Base-by-base conservation (phyloP, 2,329 filamentous ascomycete genomes). In the Arthrobotrys iridis region DNA sequence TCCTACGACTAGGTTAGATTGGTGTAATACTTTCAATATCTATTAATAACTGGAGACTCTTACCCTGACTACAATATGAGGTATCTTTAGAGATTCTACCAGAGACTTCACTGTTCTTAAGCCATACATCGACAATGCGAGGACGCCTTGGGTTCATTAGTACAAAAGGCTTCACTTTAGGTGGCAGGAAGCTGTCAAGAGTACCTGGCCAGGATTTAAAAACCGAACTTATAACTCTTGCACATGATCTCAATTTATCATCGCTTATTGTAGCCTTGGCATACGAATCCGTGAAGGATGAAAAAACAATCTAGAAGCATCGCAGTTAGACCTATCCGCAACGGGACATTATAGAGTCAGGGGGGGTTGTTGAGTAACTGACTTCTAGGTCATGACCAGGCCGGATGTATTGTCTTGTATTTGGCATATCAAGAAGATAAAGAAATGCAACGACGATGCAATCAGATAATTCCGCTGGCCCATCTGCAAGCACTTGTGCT, bases 401-500 rank as follows among this genome's bases (percentile, higher is more conserved):
- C 74, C 91, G 89, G n/a, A 99, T 84, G 79, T 91, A 95, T 80
- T 89, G 90, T 77, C 95, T 88, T 76, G 90, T 89, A 70, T 90
- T 87, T 2, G 95, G 95, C 1, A 90, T 88, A 81, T 99, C 95
- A 52, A 98, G 85, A 2, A 98, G 87, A 81, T 94, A 96, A 33
- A 99, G 85, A 77, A 98, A 93, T n/a, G 92, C 92, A 1, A 89
- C 88, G 1, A 93, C 90, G 70, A 99, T 83, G 79, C 93, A 96
- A 81, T 98, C 93, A 0, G 95, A 93, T 4, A 94, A 93, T 78
- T 94, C 93, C 83, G 98, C 98, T 5, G 89, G 90, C 13, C 95
- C 95, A 81, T 97, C 94, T 0, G 91, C 90, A 64, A 99, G 87
- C 2, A 93, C 93, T 81, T 97, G 93, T n/a, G 93, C 91, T n/a